These are phyloP conservation scores for Bolboschoenus planiculmis DNA, from an alignment of 176 grass and related monocot genomes.

Conservation along the genomic window DNA sequence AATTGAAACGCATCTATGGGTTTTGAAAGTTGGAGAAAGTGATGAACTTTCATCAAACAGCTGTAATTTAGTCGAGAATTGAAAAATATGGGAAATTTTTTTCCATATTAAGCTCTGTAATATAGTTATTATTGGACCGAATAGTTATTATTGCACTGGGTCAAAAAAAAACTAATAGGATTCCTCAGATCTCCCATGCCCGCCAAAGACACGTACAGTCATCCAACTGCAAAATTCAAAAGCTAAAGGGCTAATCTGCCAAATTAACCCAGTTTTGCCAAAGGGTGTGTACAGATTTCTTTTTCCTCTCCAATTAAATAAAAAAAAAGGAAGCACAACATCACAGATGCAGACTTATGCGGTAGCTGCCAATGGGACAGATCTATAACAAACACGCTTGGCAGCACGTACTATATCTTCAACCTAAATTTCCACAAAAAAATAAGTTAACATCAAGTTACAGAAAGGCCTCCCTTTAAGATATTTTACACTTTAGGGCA, in stretches of 20 bases:
- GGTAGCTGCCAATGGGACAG: slow-evolving; percentile 59
- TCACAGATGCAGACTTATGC: slow-evolving; percentile 31
- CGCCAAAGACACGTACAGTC: slow-evolving; percentile 15
- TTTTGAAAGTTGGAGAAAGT: neutral
- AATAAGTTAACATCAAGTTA: neutral
- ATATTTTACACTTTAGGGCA: neutral
- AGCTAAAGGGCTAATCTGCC: neutral
- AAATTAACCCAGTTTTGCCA: slow-evolving; percentile 11
- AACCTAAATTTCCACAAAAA: slow-evolving; percentile 32
- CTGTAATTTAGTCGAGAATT: neutral
- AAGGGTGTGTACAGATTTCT: slow-evolving; percentile 12
- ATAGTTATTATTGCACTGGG: neutral
- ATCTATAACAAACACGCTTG: slow-evolving; percentile 78
- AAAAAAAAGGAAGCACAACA: slow-evolving; percentile 1
- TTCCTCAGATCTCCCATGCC: neutral
- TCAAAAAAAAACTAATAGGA: slow-evolving; percentile 17
- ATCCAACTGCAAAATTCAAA: slow-evolving; percentile 31
- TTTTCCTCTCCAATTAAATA: neutral
- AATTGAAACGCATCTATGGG: neutral
- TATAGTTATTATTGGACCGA: slow-evolving; percentile 1
- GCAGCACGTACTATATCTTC: slow-evolving; percentile 90
- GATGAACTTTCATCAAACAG: neutral
- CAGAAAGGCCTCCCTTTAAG: neutral
- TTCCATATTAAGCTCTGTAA: neutral
- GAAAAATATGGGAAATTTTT: neutral